Base-by-base conservation (phyloP, 2,329 filamentous ascomycete genomes). In the Pseudogymnoascus sp. region DNA sequence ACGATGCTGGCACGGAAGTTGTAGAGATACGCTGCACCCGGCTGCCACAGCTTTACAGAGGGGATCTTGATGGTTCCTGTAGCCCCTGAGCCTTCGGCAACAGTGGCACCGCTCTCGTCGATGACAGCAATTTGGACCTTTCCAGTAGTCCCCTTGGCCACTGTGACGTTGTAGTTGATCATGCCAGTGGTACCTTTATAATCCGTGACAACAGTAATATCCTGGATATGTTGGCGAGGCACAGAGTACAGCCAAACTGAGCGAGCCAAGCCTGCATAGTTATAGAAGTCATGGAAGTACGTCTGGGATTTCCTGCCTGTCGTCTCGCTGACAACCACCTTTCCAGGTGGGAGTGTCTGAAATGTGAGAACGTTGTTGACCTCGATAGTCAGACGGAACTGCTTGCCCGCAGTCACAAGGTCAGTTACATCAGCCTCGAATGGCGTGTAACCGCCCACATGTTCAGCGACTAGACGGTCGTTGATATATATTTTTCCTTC, bases 271-370 rank as follows among this genome's bases (percentile, higher is more conserved):
- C 72, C 72, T 2, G 67, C 60, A 44, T 72, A 73, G 61, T 74
- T 74, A 61, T 69, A 72, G 44, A 73, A 74, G 61, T 73, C 72
- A 62, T 73, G 71, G 37, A 71, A 67, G 29, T 72, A 73, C 7
- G 61, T 59, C 62, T 74, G 69, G 15, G 65, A 65, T 11, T 63
- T 65, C 37, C 64, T 69, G 7, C 70, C 69, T 33, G 64, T 63
- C n/a, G 40, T 35, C n/a, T 13, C 13, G 26, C 50, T 33, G 2
- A 31, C 26, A n/a, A 4, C 3, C 26, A 56, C 50, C 10, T 33
- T 33, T 56, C 50, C 50, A 56, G 50, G 50, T 1, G 50, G 50
- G 10, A 56, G 9, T 33, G 46, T 73, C 33, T 72, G 63, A 64
- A 67, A 68, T 7, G 65, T 70, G 1, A 74, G 68, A 26, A 70